Evolutionary conservation across 2,329 filamentous ascomycete species (phyloP).

Genomic region (Chrysoporthe cubensis): DNA sequence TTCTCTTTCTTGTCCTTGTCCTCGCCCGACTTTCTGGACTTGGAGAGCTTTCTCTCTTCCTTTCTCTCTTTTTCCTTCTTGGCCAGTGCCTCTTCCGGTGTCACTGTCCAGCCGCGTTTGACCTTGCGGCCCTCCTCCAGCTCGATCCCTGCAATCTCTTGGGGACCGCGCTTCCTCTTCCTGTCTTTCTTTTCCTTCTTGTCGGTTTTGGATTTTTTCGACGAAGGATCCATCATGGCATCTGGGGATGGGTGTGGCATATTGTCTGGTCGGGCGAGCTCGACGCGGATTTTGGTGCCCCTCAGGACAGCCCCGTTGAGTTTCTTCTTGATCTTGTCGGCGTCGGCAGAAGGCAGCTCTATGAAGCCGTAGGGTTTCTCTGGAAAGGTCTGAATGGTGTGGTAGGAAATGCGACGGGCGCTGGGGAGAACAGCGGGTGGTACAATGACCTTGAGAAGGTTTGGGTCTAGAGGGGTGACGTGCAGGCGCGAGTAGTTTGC

Average conservation of each 20-base stretch:
- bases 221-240: conserved; percentile 27
- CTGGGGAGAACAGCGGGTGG: conserved; percentile 66
- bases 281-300: conserved; percentile 82
- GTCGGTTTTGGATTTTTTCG: conserved; percentile 37
- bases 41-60: conserved; percentile 46
- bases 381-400: conserved; percentile 82
- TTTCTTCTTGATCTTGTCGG: conserved; percentile 89
- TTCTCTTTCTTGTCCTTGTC: conserved; percentile 55
- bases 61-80: conserved; percentile 52
- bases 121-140: conserved; percentile 76
- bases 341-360: conserved; percentile 78
- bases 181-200: conserved; percentile 41
- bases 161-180: conserved; percentile 49
- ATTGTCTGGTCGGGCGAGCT: conserved; percentile 73
- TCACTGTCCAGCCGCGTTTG: conserved; percentile 87
- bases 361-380: conserved; percentile 91
- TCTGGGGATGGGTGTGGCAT: conserved; percentile 44
- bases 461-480: conserved; percentile 81
- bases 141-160: conserved; percentile 68
- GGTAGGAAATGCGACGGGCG: conserved; percentile 85
- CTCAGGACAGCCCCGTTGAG: conserved; percentile 84
- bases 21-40: conserved; percentile 45
- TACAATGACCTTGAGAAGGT: conserved; percentile 73
- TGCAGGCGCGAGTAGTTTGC: conserved; percentile 68
- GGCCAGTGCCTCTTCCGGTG: conserved; percentile 53